Evolutionary conservation across 257 asterid species (phyloP), one percentile per base, ranked within the genome.

Genomic region (Solanum sejunctum): DNA sequence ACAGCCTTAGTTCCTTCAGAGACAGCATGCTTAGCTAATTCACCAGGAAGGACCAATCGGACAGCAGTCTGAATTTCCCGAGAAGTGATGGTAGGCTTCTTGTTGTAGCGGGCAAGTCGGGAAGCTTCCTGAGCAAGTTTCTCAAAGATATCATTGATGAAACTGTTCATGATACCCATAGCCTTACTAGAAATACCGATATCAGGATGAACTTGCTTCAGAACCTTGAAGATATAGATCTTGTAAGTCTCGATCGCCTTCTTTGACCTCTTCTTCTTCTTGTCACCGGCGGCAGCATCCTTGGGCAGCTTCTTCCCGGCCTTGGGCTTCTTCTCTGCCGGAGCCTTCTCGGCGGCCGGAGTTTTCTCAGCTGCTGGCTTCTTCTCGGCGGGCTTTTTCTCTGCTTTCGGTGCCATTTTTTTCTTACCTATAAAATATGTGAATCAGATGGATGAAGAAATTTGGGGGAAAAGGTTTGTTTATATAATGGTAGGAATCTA

Each of bases 401-500:
- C 88, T 7, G 75, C 86, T 61, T 86, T 86, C 17, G 88, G 88
- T n/a, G 88, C 86, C 88, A 86, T 86, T 79, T 70, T 10, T 66
- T 1, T 11, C 28, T 16, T 5, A 8, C 16, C 5, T 28, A 49
- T 28, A 47, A 23, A 26, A 49, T n/a, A 32, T 47, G 60, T 28
- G n/a, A 23, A 10, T 64, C 3, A 1, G 10, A 11, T 15, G 4
- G 20, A 12, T 8, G 80, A 6, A 26, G 12, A 32, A 2, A 51
- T 11, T 49, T 3, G 43, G 20, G 66, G n/a, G 7, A 16, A 7
- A 36, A 10, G 85, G 41, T 18, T 83, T 66, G 21, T 17, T 49
- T 83, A 66, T 66, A 83, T 83, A 66, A 2, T 75, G 54, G 51
- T 7, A 6, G 1, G 3, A 13, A 10, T 12, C 5, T 23, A 80